Evolutionary conservation across 2,329 filamentous ascomycete genomes (phyloP).

Genomic region (Fusarium nurragi): DNA sequence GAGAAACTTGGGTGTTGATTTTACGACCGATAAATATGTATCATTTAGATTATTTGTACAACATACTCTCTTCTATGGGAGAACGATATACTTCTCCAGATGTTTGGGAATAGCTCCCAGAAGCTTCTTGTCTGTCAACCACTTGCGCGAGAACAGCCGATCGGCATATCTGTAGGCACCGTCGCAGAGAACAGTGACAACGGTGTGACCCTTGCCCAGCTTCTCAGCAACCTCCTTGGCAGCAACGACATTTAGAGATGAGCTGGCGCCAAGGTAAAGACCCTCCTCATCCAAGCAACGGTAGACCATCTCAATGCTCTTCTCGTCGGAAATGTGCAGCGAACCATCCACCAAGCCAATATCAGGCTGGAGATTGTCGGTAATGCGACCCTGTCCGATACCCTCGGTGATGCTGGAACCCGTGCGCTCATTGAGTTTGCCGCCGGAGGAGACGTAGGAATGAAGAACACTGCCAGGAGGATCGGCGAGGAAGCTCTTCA

Average conservation of each 20-base stretch:
- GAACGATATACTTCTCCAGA: conserved; percentile 91
- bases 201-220: conserved; percentile 85
- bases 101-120: conserved; percentile 82
- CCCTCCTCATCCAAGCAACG: conserved; percentile 95
- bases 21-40: conserved; percentile 41
- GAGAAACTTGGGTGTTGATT: conserved; percentile 5
- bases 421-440: conserved; percentile 80
- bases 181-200: conserved; percentile 94
- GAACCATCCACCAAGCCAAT: conserved; percentile 86
- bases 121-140: conserved; percentile 88
- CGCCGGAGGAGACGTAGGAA: conserved; percentile 87
- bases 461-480: conserved; percentile 93
- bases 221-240: conserved; percentile 93
- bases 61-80: conserved; percentile 66
- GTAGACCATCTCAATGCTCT: conserved; percentile 98
- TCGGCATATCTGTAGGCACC: conserved; percentile 98
- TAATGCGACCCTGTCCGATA: conserved; percentile 95
- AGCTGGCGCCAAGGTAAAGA: conserved; percentile 92
- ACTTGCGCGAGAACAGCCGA: conserved; percentile 88
- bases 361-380: conserved; percentile 91
- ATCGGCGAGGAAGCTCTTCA: conserved; percentile 91
- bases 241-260: conserved; percentile 92
- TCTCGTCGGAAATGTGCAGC: conserved; percentile 86
- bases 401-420: conserved; percentile 96
- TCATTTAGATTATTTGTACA: conserved; percentile 45